Evolutionary conservation across 139 green algal genomes (phyloP), one percentile per base, ranked within the genome.

Genomic region (Tetradesmus obliquus): DNA sequence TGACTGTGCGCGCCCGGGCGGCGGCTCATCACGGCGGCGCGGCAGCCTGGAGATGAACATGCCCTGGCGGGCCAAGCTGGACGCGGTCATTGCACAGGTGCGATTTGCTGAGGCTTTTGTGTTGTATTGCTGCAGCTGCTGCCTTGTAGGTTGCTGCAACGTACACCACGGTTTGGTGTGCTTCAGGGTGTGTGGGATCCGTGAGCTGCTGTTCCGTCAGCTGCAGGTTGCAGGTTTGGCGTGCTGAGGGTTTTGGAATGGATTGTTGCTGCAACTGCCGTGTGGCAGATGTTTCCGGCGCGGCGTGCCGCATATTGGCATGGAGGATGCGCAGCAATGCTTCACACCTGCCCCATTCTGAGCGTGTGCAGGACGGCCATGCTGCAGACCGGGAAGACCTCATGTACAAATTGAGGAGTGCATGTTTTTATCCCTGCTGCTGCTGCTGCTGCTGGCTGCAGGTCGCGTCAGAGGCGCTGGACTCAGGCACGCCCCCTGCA

Each of bases 31-130:
- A 4, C 76, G 76, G 24, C 51, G 76, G 15, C 32, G 88, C 4
- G 57, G 88, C 88, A 91, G 88, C 76, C 7, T 91, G 10, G 88
- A 91, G 45, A 54, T 91, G 53, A 91, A 79, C 58, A 91, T 91
- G 88, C 88, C 88, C 7, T 91, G 88, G 88, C n/a, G 88, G 6
- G 55, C 9, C 55, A 22, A 76, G n/a, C 55, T 91, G 22, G 88
- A 91, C n/a, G 88, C 76, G 17, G 88, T 79, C 6, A 91, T 91
- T 24, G 88, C 88, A 1, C 88, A 87, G 55, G 76, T 53, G 7
- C 32, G 32, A 45, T 45, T 45, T 45, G 32, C 32, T 45, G 45
- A 84, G 79, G 45, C n/a, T 10, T 17, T 54, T 83, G 7, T 15
- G 9, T 13, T 54, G 45, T 13, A 17, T 84, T 84, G 79, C n/a